phyloP scores from a whole-genome alignment of 2,329 filamentous ascomycete species.

The Aspergillus puulaauensis region DNA sequence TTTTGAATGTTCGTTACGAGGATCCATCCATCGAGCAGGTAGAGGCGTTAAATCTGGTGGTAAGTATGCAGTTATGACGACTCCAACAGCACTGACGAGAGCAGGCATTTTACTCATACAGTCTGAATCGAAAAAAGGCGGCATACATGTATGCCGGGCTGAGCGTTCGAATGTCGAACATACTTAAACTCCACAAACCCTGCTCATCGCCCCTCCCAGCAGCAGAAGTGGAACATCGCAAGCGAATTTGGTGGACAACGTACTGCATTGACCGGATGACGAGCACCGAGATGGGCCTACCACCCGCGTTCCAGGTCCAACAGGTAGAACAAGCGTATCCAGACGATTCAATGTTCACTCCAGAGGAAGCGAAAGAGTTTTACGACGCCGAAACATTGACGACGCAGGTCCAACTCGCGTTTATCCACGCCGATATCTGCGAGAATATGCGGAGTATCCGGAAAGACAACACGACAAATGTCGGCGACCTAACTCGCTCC shows the following conservation, averaged over 20 bases:
- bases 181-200: conserved; percentile 12
- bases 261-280: conserved; percentile 16
- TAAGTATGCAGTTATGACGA: background rate
- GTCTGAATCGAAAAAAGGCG: conserved; percentile 19
- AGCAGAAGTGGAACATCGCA: conserved; percentile 17
- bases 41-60: conserved; percentile 20
- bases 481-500: background rate
- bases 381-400: background rate
- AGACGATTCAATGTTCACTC: background rate
- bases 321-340: background rate
- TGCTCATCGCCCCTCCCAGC: background rate
- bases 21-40: conserved; percentile 19
- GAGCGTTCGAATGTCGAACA: conserved; percentile 13
- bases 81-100: background rate
- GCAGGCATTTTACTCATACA: conserved; percentile 22
- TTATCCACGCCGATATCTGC: background rate
- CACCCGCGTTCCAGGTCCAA: background rate
- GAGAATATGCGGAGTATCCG: background rate
- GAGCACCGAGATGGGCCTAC: conserved; percentile 11
- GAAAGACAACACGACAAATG: background rate
- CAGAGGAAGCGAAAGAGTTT: background rate
- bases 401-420: background rate
- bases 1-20: conserved; percentile 17
- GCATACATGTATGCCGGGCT: conserved; percentile 20
- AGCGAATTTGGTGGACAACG: conserved; percentile 23